Base-by-base conservation (phyloP, 306 rosid species). In the Citrullus colocynthis region DNA sequence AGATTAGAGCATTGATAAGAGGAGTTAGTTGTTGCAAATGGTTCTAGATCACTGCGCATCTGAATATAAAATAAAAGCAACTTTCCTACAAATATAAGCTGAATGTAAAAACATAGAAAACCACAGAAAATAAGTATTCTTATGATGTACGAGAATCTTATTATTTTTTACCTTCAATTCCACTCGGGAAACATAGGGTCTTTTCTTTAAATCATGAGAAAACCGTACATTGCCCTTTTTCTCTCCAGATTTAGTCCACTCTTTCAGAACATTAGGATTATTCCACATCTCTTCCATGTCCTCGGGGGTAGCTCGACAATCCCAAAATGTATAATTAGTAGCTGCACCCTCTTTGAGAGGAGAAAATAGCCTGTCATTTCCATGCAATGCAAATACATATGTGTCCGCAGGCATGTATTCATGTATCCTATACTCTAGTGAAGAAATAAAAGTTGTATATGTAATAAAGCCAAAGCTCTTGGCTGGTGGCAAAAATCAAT, bases 221-320 rank as follows among this genome's bases (percentile, higher is more conserved):
- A 90, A 87, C 44, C 83, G 88, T 48, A 91, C 97, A 63, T 76
- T 82, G 32, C 97, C 95, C 9, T 21, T 80, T 82, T 8, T 88
- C 88, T 94, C 88, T 75, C 86, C 88, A 13, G 91, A 80, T 85
- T 80, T 88, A 60, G 10, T 79, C 98, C 98, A 94, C 81, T 80
- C 91, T 84, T 84, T 85, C 30, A 64, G 82, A 59, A 94, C 90
- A 57, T 83, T 91, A 10, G 85, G 88, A 85, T 91, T 86, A 79
- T 82, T 89, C 98, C 98, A 94, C 94, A 94, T 85, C 51, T 89
- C 93, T 80, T 69, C 88, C 97, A 94, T 90, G 81, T 91, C 94
- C 79, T 91, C 97, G 2, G 84, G 86, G 83, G 90, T 87, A 78
- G 83, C 88, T 82, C 83, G 84, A 20, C 85, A 78, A 75, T 94